Percentiles rank a stretch among this genome's conserved stretches.
phyloP scores from a whole-genome alignment of 164 flowering plant genomes.

The Umbellularia californica region DNA sequence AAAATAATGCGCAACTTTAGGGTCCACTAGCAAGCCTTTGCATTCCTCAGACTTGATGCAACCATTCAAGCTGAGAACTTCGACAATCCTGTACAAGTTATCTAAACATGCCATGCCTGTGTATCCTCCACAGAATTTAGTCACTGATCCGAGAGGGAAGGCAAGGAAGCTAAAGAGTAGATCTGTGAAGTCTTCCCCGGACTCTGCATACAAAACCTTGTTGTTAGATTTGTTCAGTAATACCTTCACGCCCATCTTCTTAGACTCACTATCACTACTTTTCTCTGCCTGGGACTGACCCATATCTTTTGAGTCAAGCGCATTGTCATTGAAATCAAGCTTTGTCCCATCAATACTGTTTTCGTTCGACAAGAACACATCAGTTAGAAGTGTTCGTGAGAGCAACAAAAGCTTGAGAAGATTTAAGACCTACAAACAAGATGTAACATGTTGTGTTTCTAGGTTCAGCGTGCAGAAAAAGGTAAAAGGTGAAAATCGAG shows the following conservation, averaged over 20 bases:
- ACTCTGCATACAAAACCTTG: conserved; percentile 2
- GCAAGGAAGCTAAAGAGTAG: neutral
- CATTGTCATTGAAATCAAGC: neutral
- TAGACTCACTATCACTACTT: neutral
- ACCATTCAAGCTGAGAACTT: neutral
- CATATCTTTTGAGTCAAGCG: neutral
- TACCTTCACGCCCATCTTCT: neutral
- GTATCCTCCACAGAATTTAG: neutral
- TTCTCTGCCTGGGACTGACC: neutral
- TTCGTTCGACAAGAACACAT: neutral
- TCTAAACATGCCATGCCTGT: neutral
- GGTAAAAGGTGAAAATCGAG: too few species aligned
- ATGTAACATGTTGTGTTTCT: neutral
- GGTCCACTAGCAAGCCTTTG: neutral
- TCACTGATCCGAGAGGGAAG: neutral
- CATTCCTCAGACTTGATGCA: conserved; percentile 7
- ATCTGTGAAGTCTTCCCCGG: neutral
- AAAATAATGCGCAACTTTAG: conserved; percentile 2
- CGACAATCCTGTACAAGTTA: conserved; percentile 1
- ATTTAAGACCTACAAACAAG: neutral
- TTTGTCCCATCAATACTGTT: neutral
- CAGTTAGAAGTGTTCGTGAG: neutral
- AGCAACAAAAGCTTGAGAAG: conserved; percentile 5
- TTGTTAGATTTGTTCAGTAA: neutral
- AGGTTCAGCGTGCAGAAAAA: too few species aligned